Conservation (phyloP, 306 rosid species). For the Adenanthera pavonina region DNA sequence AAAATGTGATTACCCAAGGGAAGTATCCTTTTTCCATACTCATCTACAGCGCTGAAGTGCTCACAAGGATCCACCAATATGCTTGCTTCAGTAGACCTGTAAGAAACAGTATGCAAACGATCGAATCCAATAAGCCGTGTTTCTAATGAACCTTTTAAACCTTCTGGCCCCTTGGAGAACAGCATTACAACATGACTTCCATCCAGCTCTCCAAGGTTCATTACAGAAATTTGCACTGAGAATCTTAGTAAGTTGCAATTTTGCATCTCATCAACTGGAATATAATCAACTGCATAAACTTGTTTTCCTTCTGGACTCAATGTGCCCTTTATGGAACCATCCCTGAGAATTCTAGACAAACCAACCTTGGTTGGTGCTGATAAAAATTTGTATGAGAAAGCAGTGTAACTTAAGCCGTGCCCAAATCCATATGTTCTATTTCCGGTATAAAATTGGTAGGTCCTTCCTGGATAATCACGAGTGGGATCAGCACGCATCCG, state of each 20-base stretch:
- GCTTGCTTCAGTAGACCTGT: conserved; percentile 50
- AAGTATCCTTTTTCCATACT: conserved; percentile 65
- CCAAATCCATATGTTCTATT: conserved; percentile 76
- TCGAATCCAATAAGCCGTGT: conserved; percentile 47
- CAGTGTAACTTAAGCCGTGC: conserved; percentile 81
- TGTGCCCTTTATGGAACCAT: conserved; percentile 39
- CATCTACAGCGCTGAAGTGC: conserved; percentile 76
- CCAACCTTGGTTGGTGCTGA: conserved; percentile 69
- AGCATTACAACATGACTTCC: conserved; percentile 82
- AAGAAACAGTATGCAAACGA: conserved; percentile 42
- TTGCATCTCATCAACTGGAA: conserved; percentile 55
- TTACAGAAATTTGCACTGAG: conserved; percentile 57
- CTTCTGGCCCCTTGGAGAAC: conserved; percentile 59
- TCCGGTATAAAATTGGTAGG: conserved; percentile 88
- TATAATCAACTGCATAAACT: conserved; percentile 42
- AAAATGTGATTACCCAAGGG: conserved; percentile 69
- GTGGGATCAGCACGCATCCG: conserved; percentile 86
- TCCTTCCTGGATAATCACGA: conserved; percentile 86
- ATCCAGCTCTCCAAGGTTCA: conserved; percentile 67
- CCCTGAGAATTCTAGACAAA: conserved; percentile 46
- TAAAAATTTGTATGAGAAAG: conserved; percentile 63
- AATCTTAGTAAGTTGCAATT: conserved; percentile 68
- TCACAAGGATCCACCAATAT: conserved; percentile 78
- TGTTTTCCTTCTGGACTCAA: conserved; percentile 45
- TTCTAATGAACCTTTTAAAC: conserved; percentile 40